Percentiles rank a stretch among this genome's conserved stretches.
These are phyloP conservation scores for Epichloe brachyelytri DNA, from an alignment of 2,329 filamentous ascomycete species.

Conservation along the genomic window DNA sequence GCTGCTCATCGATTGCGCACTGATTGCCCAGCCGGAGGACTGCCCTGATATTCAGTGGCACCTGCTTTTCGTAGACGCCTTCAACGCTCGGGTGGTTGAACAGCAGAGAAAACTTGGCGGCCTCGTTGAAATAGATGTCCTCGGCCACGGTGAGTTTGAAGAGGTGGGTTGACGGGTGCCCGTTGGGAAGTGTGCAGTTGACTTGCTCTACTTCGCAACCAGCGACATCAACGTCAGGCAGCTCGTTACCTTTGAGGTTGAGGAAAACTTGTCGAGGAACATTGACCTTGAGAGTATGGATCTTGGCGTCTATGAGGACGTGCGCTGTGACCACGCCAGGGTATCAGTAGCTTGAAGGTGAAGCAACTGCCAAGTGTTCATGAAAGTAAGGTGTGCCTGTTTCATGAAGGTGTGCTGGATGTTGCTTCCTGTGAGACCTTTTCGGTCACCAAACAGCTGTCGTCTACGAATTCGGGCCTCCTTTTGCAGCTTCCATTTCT, in stretches of 20 bases:
- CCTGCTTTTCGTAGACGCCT: slow-evolving; percentile 89
- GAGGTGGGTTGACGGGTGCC: slow-evolving; percentile 82
- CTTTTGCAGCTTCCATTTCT: slow-evolving; percentile 98
- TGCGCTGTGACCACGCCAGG: slow-evolving; percentile 77
- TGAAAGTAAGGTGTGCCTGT: slow-evolving; percentile 80
- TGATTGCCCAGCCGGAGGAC: slow-evolving; percentile 80
- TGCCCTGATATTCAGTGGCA: slow-evolving; percentile 76
- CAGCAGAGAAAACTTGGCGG: slow-evolving; percentile 66
- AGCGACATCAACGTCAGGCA: slow-evolving; percentile 78
- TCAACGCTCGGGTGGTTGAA: slow-evolving; percentile 93
- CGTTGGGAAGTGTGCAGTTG: slow-evolving; percentile 85
- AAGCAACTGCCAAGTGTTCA: slow-evolving; percentile 87
- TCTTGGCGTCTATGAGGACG: slow-evolving; percentile 84
- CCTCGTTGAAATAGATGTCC: slow-evolving; percentile 72
- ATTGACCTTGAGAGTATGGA: slow-evolving; percentile 77
- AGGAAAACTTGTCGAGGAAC: slow-evolving; percentile 84
- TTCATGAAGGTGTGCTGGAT: slow-evolving; percentile 70
- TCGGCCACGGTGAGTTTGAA: slow-evolving; percentile 90
- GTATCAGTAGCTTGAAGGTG: slow-evolving; percentile 73
- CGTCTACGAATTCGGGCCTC: slow-evolving; percentile 73
- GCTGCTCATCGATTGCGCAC: slow-evolving; percentile 85
- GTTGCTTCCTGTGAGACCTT: slow-evolving; percentile 35
- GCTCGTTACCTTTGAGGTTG: slow-evolving; percentile 75
- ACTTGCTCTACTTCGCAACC: slow-evolving; percentile 88
- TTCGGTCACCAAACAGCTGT: slow-evolving; percentile 84